Conservation (phyloP, 1,284 basidiomycete species). For the Leccinum angustisporum region DNA sequence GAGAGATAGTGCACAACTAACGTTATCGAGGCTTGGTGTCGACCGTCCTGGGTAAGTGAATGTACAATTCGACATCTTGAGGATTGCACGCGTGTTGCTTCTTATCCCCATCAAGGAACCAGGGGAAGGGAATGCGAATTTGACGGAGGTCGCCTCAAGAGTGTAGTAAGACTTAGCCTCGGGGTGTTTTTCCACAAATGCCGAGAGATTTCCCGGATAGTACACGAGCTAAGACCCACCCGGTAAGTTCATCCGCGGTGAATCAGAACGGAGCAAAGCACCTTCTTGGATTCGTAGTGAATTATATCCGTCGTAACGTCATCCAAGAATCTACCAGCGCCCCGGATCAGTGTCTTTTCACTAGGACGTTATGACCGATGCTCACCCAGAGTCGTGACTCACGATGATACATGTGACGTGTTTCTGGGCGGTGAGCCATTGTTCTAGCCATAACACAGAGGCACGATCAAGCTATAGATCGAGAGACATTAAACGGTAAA, state of each 20-base stretch:
- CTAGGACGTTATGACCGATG: slow-evolving; percentile 16
- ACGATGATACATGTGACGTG: slow-evolving; percentile 92
- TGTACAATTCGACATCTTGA: slow-evolving; percentile 91
- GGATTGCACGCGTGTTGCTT: slow-evolving; percentile 94
- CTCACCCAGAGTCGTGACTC: slow-evolving; percentile 95
- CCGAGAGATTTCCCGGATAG: slow-evolving; percentile 92
- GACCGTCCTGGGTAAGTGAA: slow-evolving; percentile 92
- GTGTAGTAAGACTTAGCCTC: slow-evolving; percentile 98
- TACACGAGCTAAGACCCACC: slow-evolving; percentile 72
- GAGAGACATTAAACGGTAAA: slow-evolving; percentile 24
- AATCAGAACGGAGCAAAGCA: slow-evolving; percentile 25
- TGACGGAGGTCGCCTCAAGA: slow-evolving; percentile 91
- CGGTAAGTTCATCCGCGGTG: slow-evolving; percentile 23
- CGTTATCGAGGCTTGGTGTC: slow-evolving; percentile 83
- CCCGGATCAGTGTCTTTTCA: slow-evolving; percentile 13
- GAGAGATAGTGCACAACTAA: slow-evolving; percentile 90
- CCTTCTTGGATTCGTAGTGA: slow-evolving; percentile 96
- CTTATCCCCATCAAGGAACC: slow-evolving; percentile 97
- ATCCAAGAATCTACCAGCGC: slow-evolving; percentile 78
- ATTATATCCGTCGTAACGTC: slow-evolving; percentile 97
- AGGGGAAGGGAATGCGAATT: slow-evolving; percentile 95
- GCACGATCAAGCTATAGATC: slow-evolving; percentile 72
- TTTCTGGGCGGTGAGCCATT: slow-evolving; percentile 81
- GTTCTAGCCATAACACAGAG: slow-evolving; percentile 93
- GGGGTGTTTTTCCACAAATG: slow-evolving; percentile 90